These are phyloP conservation scores for Penicillium odoratum DNA, from an alignment of 495 filamentous ascomycete genomes.

Conservation along the genomic window DNA sequence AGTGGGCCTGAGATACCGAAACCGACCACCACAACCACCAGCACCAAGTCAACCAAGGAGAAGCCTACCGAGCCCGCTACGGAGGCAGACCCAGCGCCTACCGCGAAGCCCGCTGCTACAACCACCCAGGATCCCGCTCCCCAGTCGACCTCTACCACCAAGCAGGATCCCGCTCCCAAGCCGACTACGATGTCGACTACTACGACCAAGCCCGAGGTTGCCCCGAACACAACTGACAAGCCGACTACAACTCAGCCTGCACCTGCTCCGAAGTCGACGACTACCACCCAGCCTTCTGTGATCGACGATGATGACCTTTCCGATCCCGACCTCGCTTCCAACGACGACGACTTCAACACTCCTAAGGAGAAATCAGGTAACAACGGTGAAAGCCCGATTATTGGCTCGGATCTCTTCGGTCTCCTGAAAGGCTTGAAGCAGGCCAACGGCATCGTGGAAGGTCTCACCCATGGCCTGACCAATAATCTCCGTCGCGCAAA, in stretches of 20 bases:
- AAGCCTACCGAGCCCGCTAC: constrained; percentile 7
- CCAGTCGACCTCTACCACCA: constrained; percentile 4
- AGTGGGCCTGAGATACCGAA: constrained; percentile 18
- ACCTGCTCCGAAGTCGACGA: constrained; percentile 8
- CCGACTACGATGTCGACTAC: constrained; percentile 4
- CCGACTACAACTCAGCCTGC: constrained; percentile 1
- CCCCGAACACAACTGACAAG: not conserved
- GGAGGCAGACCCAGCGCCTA: not conserved
- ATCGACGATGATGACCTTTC: not conserved
- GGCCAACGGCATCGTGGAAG: constrained; percentile 14
- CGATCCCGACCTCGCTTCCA: not conserved
- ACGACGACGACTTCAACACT: not conserved
- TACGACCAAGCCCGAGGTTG: not conserved
- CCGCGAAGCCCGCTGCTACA: not conserved
- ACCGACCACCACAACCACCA: not conserved
- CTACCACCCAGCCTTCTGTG: constrained; percentile 2
- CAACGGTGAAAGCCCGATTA: not conserved
- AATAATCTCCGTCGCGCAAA: constrained; percentile 18
- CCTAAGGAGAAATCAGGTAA: not conserved
- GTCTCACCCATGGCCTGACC: constrained; percentile 14
- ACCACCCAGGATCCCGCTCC: constrained; percentile 2
- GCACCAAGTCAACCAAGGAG: not conserved
- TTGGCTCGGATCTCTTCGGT: constrained; percentile 21
- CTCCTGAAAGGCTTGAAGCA: constrained; percentile 20
- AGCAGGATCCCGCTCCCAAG: constrained; percentile 1